phyloP scores from a whole-genome alignment of 2,329 filamentous ascomycete genomes.

The Cercospora berteroae region DNA sequence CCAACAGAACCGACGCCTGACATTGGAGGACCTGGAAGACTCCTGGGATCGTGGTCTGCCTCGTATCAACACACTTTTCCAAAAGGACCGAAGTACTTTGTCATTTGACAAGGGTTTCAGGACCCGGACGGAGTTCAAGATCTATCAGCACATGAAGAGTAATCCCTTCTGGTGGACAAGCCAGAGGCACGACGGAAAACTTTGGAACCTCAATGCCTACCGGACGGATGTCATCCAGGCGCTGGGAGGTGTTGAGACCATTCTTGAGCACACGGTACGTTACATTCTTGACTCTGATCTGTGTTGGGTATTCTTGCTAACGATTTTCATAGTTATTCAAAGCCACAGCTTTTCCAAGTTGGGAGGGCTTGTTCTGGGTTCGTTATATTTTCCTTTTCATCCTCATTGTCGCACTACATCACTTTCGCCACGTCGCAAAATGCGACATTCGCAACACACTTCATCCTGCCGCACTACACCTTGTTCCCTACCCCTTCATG shows the following conservation, averaged over 20 bases:
- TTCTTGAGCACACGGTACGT: constrained; percentile 61
- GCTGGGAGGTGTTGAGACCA: constrained; percentile 93
- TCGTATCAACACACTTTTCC: constrained; percentile 97
- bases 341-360: constrained; percentile 91
- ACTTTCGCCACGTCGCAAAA: too few relatives aligned
- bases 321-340: constrained; percentile 62
- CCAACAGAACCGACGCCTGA: constrained; percentile 91
- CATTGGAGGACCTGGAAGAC: constrained; percentile 93
- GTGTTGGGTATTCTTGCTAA: constrained; percentile 60
- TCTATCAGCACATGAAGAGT: constrained; percentile 98
- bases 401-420: too few relatives aligned
- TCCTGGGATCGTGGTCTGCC: constrained; percentile 97
- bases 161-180: constrained; percentile 99
- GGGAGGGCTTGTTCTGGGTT: constrained; percentile 95
- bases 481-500: too few relatives aligned
- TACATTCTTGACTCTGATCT: constrained; percentile 75
- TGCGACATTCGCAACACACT: too few relatives aligned
- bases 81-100: constrained; percentile 94
- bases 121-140: constrained; percentile 92
- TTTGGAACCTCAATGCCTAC: constrained; percentile 82
- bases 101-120: constrained; percentile 99
- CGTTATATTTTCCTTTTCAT: too few relatives aligned
- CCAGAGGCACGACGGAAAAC: constrained; percentile 91
- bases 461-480: too few relatives aligned
- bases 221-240: constrained; percentile 96